A percentile compares a stretch with the other conserved stretches of the same genome.
Conservation (phyloP, 73 alveolate genomes). For the Uronychia setigera region DNA sequence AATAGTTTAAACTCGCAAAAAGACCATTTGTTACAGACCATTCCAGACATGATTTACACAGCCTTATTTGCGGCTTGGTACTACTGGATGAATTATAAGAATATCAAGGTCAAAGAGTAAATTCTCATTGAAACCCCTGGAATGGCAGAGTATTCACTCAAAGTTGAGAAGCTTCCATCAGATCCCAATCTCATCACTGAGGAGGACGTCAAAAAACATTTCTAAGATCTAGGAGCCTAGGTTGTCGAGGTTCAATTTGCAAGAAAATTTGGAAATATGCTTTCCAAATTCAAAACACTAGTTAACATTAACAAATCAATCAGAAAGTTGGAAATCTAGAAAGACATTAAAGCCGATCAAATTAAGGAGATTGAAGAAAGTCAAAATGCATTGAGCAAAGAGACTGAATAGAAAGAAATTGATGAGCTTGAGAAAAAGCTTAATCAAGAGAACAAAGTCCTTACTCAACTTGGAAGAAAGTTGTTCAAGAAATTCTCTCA, state of each 20-base stretch:
- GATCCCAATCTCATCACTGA: no score
- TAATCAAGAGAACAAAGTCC: neutral
- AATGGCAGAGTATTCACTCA: no score
- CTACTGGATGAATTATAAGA: no score
- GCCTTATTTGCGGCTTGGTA: no score
- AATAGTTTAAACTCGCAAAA: no score
- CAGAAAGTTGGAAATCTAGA: neutral
- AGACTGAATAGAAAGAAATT: neutral
- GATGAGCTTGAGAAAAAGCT: neutral
- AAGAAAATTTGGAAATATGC: neutral
- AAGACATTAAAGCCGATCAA: neutral
- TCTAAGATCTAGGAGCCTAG: neutral
- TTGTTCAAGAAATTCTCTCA: slow-evolving; percentile 13
- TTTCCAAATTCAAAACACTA: neutral
- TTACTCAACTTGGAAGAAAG: no score
- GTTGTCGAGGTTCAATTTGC: slow-evolving; percentile 1
- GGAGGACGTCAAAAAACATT: neutral
- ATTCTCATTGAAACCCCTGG: no score
- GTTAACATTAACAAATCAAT: neutral
- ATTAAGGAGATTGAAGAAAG: slow-evolving; percentile 1
- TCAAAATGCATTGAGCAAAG: neutral
- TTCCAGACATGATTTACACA: no score
- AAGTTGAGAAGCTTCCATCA: no score
- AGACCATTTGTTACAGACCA: no score
- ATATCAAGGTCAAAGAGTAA: no score